Percentiles rank a stretch among this genome's conserved stretches.
Evolutionary conservation across 768 basidiomycete species (phyloP).

Genomic region (Boletus rubropictus): DNA sequence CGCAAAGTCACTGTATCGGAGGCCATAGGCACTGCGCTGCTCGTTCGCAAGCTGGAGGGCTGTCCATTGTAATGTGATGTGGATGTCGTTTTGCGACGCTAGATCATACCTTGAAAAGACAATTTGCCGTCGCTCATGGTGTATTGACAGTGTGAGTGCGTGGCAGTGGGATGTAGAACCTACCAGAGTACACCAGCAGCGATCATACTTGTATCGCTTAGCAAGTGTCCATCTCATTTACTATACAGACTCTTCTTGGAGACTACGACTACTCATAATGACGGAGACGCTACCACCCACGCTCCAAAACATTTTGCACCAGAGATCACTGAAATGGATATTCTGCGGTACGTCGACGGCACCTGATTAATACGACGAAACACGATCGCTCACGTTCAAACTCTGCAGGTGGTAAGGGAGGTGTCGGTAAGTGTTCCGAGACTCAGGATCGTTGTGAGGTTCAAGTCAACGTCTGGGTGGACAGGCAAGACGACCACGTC

Average conservation of each 20-base stretch:
- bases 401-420: constrained; percentile 87
- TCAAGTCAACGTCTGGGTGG: not conserved
- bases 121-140: constrained; percentile 26
- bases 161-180: constrained; percentile 16
- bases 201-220: constrained; percentile 13
- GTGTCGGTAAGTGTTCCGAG: constrained; percentile 67
- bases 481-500: constrained; percentile 97
- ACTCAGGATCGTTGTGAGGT: not conserved
- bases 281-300: constrained; percentile 68
- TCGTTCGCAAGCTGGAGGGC: constrained; percentile 82
- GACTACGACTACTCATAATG: constrained; percentile 33
- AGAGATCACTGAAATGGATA: constrained; percentile 94
- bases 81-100: not conserved
- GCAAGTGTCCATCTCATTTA: constrained; percentile 18
- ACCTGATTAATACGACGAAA: constrained; percentile 7
- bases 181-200: not conserved
- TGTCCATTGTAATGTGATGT: constrained; percentile 28
- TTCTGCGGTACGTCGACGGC: constrained; percentile 77
- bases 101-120: constrained; percentile 38
- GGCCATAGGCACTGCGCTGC: constrained; percentile 84
- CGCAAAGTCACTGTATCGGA: constrained; percentile 83
- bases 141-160: not conserved
- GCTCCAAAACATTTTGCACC: constrained; percentile 92
- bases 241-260: not conserved
- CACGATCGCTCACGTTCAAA: constrained; percentile 10